These are phyloP conservation scores for Apiotrichum gracile DNA, from an alignment of 1,284 basidiomycete genomes.

Conservation along the genomic window DNA sequence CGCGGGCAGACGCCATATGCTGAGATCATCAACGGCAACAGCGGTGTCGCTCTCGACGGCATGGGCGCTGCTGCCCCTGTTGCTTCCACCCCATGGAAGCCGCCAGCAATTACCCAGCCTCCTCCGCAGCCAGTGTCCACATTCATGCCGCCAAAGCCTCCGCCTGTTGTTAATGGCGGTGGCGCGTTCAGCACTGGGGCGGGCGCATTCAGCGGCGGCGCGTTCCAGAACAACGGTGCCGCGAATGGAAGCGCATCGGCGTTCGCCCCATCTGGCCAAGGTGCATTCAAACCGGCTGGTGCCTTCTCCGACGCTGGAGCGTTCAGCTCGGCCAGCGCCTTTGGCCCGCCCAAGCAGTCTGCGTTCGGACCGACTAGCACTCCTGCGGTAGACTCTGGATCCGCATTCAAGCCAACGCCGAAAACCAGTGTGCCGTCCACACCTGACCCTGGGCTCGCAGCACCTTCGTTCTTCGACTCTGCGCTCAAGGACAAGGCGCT, in stretches of 20 bases:
- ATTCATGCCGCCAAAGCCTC: not conserved
- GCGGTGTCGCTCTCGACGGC: constrained; percentile 28
- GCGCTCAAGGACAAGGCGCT: not conserved
- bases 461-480: not conserved
- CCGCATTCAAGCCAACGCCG: not conserved
- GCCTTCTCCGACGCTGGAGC: not conserved
- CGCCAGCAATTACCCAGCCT: not conserved
- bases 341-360: not conserved
- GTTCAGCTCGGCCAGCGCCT: not conserved
- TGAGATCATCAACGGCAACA: constrained; percentile 74
- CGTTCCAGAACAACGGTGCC: not conserved
- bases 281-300: too few relatives aligned
- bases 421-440: too few relatives aligned
- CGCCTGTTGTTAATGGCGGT: not conserved
- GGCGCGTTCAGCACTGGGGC: not conserved
- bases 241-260: not conserved
- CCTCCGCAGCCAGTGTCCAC: not conserved
- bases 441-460: not conserved
- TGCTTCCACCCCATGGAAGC: not conserved
- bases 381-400: not conserved
- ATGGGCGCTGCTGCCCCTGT: not conserved
- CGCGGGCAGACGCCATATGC: constrained; percentile 57
- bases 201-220: not conserved
- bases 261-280: too few relatives aligned
- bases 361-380: not conserved